Percentiles rank a stretch among this genome's conserved stretches.
Evolutionary conservation across 257 asterid genomes (phyloP).

Genomic region (Knoxia roxburghii): DNA sequence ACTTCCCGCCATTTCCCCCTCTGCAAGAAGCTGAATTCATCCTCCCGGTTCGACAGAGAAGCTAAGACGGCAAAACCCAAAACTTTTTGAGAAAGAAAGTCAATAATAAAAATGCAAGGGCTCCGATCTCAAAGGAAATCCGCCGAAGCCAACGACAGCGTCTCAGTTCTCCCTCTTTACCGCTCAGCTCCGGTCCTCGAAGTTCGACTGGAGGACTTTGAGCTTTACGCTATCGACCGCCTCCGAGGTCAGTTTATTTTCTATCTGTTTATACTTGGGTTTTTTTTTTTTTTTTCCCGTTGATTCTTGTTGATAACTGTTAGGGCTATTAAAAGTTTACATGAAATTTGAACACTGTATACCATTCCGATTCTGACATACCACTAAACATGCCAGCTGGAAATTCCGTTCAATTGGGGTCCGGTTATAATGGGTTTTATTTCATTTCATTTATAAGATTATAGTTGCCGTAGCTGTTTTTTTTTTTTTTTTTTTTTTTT

Average conservation of each 20-base stretch:
- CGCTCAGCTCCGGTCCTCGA: constrained; percentile 83
- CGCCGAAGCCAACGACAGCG: constrained; percentile 24
- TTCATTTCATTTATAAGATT: background rate
- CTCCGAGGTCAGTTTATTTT: constrained; percentile 54
- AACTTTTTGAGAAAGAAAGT: background rate
- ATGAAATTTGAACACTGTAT: background rate
- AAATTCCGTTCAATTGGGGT: background rate
- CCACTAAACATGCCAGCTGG: background rate
- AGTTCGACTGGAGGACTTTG: constrained; percentile 89
- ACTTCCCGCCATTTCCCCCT: constrained; percentile 50
- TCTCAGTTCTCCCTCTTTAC: constrained; percentile 56
- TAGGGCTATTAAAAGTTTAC: background rate
- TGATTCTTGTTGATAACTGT: background rate
- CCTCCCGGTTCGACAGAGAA: too few species aligned
- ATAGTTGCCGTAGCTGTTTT: background rate
- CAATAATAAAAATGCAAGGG: constrained; percentile 42
- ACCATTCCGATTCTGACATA: too few species aligned
- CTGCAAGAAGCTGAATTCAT: background rate
- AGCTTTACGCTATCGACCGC: constrained; percentile 78
- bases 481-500: background rate
- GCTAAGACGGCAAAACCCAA: background rate
- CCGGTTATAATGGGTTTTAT: background rate
- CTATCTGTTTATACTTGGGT: background rate
- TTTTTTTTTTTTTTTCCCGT: background rate
- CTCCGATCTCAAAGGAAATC: constrained; percentile 50